Evolutionary conservation across 345 rosid species (phyloP).

Genomic region (Salix arbutifolia): DNA sequence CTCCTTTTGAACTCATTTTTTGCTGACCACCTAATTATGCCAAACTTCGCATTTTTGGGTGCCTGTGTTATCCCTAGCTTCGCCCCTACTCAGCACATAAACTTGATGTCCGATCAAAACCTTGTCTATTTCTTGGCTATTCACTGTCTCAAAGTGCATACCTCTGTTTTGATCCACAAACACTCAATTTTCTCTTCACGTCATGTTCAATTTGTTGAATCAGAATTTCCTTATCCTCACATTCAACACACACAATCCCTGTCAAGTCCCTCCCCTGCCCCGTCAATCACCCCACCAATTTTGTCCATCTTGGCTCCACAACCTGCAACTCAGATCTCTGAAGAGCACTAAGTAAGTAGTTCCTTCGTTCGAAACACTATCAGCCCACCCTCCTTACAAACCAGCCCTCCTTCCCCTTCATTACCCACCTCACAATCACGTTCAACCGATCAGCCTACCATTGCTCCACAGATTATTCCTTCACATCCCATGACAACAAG

Average conservation of each 20-base stretch:
- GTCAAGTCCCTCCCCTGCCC: too few species aligned
- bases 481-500: neutral
- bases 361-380: too few species aligned
- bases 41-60: neutral
- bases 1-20: neutral
- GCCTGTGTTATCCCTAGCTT: neutral
- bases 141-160: neutral
- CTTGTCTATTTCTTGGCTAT: neutral
- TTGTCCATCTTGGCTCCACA: too few species aligned
- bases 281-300: too few species aligned
- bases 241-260: too few species aligned
- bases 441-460: too few species aligned
- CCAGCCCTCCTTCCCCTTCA: too few species aligned
- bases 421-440: neutral
- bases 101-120: neutral
- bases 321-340: neutral
- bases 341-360: too few species aligned
- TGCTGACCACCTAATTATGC: fast-evolving
- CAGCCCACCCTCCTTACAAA: too few species aligned
- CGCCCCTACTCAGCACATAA: neutral
- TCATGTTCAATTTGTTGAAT: neutral
- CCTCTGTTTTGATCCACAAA: neutral
- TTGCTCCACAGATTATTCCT: too few species aligned
- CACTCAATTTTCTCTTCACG: neutral
- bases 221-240: neutral